Conservation (phyloP, 2,329 filamentous ascomycete species). For the Seiridium cupressi region DNA sequence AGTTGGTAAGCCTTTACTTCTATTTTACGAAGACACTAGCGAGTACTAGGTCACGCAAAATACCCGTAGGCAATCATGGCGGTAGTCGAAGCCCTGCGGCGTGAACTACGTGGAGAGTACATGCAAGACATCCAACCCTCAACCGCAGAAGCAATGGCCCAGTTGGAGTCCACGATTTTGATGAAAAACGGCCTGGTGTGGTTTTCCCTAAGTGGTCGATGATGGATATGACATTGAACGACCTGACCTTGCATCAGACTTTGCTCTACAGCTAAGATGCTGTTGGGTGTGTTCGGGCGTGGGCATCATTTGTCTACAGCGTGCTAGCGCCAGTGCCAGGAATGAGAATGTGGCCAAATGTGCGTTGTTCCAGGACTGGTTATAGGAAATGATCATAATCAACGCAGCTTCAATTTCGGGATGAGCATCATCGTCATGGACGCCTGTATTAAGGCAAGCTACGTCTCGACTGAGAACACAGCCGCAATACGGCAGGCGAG, state of each 20-base stretch:
- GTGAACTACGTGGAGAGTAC: neutral
- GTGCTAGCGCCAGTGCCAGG: neutral
- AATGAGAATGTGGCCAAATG: neutral
- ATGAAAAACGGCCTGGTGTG: neutral
- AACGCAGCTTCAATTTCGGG: neutral
- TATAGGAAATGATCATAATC: neutral
- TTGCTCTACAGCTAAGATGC: neutral
- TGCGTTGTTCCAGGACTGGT: neutral
- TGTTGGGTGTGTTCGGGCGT: neutral
- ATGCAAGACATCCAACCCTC: neutral
- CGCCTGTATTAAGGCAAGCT: neutral
- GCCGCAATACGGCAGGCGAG: neutral
- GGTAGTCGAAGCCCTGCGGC: neutral
- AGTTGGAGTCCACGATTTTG: neutral
- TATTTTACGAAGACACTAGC: no score
- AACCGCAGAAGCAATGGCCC: neutral
- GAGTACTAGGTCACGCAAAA: no score
- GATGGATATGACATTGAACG: neutral
- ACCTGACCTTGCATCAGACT: neutral
- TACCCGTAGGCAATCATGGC: neutral
- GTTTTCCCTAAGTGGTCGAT: neutral
- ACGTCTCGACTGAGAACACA: neutral
- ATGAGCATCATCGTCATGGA: neutral
- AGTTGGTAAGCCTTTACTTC: no score
- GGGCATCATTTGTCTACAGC: neutral